Evolutionary conservation across 2,329 filamentous ascomycete genomes (phyloP), one percentile per base, ranked within the genome.

Genomic region (Fusarium pininemorale): DNA sequence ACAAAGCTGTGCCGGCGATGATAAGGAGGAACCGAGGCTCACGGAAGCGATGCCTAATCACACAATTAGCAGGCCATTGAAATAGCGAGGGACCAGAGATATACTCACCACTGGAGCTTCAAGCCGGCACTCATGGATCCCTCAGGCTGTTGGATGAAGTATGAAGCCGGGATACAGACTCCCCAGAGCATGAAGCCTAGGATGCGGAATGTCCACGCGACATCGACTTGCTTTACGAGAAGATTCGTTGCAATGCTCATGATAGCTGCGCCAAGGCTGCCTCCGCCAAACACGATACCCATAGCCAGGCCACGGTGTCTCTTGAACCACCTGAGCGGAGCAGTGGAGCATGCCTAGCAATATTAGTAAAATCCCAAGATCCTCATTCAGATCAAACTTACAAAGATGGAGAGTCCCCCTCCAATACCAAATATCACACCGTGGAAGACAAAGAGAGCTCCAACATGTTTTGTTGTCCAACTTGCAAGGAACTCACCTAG

Each of bases 251-350:
- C 73, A 3, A 80, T 75, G 18, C 78, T 78, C 72, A 80, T 79
- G 8, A 79, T 35, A 7, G 79, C 79, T 3, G 79, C 77, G 0
- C 79, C 79, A 1, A 80, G 57, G 5, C 79, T 79, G 3, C 78
- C 79, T 9, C 79, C 79, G 1, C 79, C 79, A 15, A 80, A 80
- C 0, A 80, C 79, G 20, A 79, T 67, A 3, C 79, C 79, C 66
- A 79, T 80, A 0, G 79, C 78, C 10, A 80, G 18, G 3, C 77
- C 79, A 10, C 78, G 70, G 15, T 78, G 70, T 35, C 65, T 79
- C 54, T 77, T 79, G 63, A 80, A 80, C 70, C 78, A 75, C 9
- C 76, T 56, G 0, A 76, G 38, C 5, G 77, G 75, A 10, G 76
- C 77, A 1, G 77, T 79, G 2, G 77, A 77, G 24, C 74, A 78